Evolutionary conservation across 192 early-diverging fungal species (phyloP), one percentile per base, ranked within the genome.

Genomic region (Chytriomyces confervae): DNA sequence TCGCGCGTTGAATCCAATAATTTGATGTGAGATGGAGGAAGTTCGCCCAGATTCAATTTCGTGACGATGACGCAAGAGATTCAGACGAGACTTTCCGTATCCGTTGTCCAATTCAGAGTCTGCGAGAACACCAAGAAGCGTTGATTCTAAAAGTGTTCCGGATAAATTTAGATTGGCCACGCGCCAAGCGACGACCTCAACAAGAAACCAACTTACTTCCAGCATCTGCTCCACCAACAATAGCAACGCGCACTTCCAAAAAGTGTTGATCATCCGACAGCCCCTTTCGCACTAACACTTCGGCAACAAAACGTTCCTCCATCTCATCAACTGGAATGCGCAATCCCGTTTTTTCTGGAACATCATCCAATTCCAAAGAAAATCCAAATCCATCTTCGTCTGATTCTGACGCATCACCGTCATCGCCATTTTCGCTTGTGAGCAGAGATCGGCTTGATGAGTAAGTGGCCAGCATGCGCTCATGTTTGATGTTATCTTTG

Each of bases 1-100:
- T 23, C 85, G 80, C 6, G 89, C 85, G 46, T 91, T 89, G 81
- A 95, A 98, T 1, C 96, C 95, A 60, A 98, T 85, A 69, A 95
- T 92, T 62, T 95, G 94, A 65, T 92, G 89, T 0, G 94, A 87
- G 29, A 98, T 93, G 43, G 95, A 95, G 20, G 94, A 96, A 4
- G 94, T 96, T 18, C 93, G 87, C 23, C 96, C 96, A 10, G 92
- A 86, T 81, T 94, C 93, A 49, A 98, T 92, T 77, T 98, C 96
- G 77, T 98, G 96, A 29, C 89, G 91, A 84, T 98, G 96, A 23
- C 95, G 90, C 63, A 97, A 87, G 46, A 96, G 81, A 82, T 92
- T 95, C 18, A 96, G 84, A 4, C 95, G 79, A 6, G 95, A 89
- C 74, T 92, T 92, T 50, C 96, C 96, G 43, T 89, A 84, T 16